These are phyloP conservation scores for Leishmania gerbilli DNA, from an alignment of 208 protist genomes.

Conservation along the genomic window DNA sequence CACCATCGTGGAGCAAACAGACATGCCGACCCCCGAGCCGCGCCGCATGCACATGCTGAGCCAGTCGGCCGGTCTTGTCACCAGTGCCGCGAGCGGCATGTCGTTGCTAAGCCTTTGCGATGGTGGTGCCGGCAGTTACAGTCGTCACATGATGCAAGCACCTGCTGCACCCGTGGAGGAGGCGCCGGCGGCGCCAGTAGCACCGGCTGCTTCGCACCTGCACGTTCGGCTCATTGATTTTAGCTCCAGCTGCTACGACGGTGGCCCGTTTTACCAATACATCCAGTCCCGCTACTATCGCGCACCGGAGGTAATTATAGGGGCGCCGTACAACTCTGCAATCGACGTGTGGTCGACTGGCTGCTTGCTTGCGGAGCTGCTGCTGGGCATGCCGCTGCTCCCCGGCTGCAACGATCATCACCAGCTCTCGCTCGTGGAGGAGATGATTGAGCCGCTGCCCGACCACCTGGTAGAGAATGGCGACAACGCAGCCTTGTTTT, in stretches of 20 bases:
- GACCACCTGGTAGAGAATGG: conserved; percentile 56
- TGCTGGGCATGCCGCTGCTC: conserved; percentile 95
- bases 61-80: conserved; percentile 25
- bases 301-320: conserved; percentile 97
- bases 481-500: conserved; percentile 46
- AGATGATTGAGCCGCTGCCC: conserved; percentile 90
- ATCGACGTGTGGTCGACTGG: conserved; percentile 99
- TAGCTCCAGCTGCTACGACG: conserved; percentile 94
- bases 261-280: conserved; percentile 81
- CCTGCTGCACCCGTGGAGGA: not conserved
- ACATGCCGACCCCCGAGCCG: conserved; percentile 34
- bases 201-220: conserved; percentile 28
- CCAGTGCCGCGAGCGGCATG: not conserved
- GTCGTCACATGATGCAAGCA: not conserved
- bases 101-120: not conserved
- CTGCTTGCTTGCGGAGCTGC: conserved; percentile 96
- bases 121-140: not conserved
- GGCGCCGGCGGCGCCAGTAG: not conserved
- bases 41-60: conserved; percentile 36
- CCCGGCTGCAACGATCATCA: conserved; percentile 92
- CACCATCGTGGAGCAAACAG: conserved; percentile 21
- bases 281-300: conserved; percentile 96
- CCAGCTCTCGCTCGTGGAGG: conserved; percentile 95
- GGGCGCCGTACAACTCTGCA: conserved; percentile 78
- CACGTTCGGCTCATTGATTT: conserved; percentile 98